phyloP scores from a whole-genome alignment of 2,329 filamentous ascomycete species.

The Aspergillus sojae region DNA sequence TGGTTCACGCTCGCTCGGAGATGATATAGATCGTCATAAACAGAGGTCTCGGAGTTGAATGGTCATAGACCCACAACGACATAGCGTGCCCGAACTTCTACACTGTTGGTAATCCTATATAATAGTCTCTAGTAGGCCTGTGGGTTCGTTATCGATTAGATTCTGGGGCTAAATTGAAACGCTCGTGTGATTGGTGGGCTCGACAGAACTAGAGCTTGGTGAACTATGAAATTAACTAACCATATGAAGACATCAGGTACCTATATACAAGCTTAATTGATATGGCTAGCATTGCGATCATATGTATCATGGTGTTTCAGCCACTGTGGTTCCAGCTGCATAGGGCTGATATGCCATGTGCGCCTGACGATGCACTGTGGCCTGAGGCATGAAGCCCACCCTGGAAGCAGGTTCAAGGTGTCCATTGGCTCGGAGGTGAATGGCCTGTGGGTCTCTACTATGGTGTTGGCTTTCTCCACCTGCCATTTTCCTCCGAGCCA shows the following conservation, averaged over 20 bases:
- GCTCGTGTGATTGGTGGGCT: background rate
- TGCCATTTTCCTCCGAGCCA: background rate
- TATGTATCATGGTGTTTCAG: background rate
- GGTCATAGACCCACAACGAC: background rate
- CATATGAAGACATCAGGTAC: background rate
- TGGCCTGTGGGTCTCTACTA: background rate
- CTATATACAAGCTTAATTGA: background rate
- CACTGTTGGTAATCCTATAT: background rate
- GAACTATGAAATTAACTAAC: background rate
- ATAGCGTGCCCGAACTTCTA: background rate
- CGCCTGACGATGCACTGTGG: background rate
- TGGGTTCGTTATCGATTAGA: background rate
- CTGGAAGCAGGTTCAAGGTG: background rate
- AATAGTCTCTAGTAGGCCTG: background rate
- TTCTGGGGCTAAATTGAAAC: background rate
- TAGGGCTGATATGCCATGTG: background rate
- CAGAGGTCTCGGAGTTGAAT: background rate
- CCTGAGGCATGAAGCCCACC: background rate
- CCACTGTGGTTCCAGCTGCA: background rate
- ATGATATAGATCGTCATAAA: background rate
- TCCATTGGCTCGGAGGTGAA: background rate
- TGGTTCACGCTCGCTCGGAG: background rate
- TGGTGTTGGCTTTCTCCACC: too few relatives aligned
- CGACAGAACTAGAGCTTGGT: background rate
- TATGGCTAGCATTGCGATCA: background rate